Evolutionary conservation across 805 yeast genomes (phyloP), one percentile per base, ranked within the genome.

Genomic region (Maudiozyma saulgeensis): DNA sequence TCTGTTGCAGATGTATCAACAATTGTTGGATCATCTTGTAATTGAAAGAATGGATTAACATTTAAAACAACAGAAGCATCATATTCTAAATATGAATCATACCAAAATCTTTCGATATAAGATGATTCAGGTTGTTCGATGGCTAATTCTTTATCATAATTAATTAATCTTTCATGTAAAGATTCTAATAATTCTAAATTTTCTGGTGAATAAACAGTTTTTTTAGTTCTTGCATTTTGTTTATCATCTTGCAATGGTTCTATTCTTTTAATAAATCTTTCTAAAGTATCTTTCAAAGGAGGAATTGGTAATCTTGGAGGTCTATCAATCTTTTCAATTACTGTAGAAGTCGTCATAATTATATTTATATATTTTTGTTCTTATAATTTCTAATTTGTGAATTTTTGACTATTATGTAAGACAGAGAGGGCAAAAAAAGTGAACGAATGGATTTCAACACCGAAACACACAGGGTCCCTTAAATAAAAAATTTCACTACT

Each of bases 61-160:
- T 89, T 89, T 53, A 89, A 74, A n/a, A 89, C 97, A 39, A 89
- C 96, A 0, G 93, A 89, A 11, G 87, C 82, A 65, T 89, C 96
- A 64, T 85, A 87, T 64, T 82, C 82, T 56, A 89, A 73, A 65
- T 89, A 89, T 1, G 96, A 80, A 63, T 89, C 96, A 66, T 79
- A 89, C 96, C 96, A 89, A 65, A 89, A 89, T 66, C 89, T 95
- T 67, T 89, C 96, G 54, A 89, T 89, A 64, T 85, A 89, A 2
- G 95, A 83, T 45, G 85, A 80, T 53, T 87, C 71, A 15, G 81
- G 69, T 46, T 77, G 73, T 6, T 84, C 87, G 45, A 75, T 75
- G 16, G 81, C 71, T 47, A 89, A 73, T 56, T 79, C 81, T 26
- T 74, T 68, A 61, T 89, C 95, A 46, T 79, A 75, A 49, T 70